These are phyloP conservation scores for Clathrospora elynae DNA, from an alignment of 2,329 filamentous ascomycete species.

Conservation along the genomic window DNA sequence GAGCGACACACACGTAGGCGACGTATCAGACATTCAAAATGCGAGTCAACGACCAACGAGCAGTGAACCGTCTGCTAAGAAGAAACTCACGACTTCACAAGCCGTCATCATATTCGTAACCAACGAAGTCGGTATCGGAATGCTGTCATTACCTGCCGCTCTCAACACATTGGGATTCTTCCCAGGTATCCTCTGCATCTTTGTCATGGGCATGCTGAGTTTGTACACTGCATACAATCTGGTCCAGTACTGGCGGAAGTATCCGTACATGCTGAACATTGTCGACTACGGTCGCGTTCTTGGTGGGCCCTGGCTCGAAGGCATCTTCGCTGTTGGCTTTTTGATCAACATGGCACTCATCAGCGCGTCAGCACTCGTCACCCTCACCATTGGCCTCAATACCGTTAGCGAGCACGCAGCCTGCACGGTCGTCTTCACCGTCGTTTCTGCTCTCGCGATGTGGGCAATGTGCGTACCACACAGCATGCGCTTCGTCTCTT, in stretches of 20 bases:
- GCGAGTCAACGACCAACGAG: constrained; percentile 21
- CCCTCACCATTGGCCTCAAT: constrained; percentile 37
- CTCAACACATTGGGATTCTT: constrained; percentile 36
- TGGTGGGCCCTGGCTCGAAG: constrained; percentile 33
- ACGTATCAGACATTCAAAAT: constrained; percentile 32
- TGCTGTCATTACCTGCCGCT: constrained; percentile 33
- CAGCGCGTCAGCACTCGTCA: constrained; percentile 34
- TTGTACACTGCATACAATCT: constrained; percentile 39
- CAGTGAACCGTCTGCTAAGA: constrained; percentile 10
- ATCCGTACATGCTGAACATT: constrained; percentile 38
- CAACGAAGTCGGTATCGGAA: constrained; percentile 40
- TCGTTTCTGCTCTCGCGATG: constrained; percentile 32
- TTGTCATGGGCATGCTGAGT: constrained; percentile 34
- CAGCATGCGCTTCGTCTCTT: constrained; percentile 38
- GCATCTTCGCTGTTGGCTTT: constrained; percentile 33
- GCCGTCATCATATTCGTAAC: constrained; percentile 40
- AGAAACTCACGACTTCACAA: constrained; percentile 34
- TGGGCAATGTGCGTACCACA: constrained; percentile 35
- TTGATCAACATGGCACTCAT: constrained; percentile 40
- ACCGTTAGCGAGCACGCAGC: constrained; percentile 34
- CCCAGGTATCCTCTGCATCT: constrained; percentile 31
- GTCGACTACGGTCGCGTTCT: constrained; percentile 39
- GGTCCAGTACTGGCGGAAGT: constrained; percentile 40
- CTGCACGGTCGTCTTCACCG: constrained; percentile 37
- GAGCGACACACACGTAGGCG: constrained; percentile 28